Base-by-base conservation (phyloP, 2,329 filamentous ascomycete species). In the Ceratocystis smalleyi region DNA sequence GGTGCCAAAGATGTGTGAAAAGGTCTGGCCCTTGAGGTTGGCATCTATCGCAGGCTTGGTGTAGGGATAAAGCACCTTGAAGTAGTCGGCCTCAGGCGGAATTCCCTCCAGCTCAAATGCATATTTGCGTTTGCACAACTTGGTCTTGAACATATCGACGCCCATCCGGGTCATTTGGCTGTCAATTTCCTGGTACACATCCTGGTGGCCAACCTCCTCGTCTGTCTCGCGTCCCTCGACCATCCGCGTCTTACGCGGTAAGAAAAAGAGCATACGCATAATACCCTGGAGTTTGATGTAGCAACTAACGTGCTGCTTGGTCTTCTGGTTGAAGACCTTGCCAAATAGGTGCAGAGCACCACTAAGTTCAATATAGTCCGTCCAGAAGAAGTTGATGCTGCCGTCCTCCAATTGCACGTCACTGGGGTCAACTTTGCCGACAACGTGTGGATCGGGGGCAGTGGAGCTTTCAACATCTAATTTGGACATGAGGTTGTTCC, bases 251-350 rank as follows among this genome's bases (percentile, higher is more conserved):
- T 90, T 79, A 54, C 94, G 87, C 5, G 94, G 94, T 47, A 99
- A 78, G 72, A 99, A 99, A 74, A 86, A 99, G 0, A 99, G 80
- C 71, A 95, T 97, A 66, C 94, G 84, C 63, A 95, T 75, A 66
- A 99, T 88, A 69, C 96, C 96, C 77, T 99, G 91, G 22, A 99
- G 79, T 74, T 97, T 97, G 73, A 96, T 83, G 71, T 99, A 97
- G 70, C 91, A 95, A 75, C 94, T 99, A 66, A 91, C 87, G 72
- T 89, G 91, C 54, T 79, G 78, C 62, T 83, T 85, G 1, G 83
- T 89, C 70, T 85, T 87, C 74, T 91, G 96, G 76, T 96, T 91
- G 70, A 91, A 84, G 27, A 96, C 92, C 72, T 99, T 99, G 68
- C 94, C 94, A 71, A 99, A 97, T 10, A 99, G 81, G 73, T 91